Base-by-base conservation (phyloP, 2,329 filamentous ascomycete species). In the Apiospora pterosperma region DNA sequence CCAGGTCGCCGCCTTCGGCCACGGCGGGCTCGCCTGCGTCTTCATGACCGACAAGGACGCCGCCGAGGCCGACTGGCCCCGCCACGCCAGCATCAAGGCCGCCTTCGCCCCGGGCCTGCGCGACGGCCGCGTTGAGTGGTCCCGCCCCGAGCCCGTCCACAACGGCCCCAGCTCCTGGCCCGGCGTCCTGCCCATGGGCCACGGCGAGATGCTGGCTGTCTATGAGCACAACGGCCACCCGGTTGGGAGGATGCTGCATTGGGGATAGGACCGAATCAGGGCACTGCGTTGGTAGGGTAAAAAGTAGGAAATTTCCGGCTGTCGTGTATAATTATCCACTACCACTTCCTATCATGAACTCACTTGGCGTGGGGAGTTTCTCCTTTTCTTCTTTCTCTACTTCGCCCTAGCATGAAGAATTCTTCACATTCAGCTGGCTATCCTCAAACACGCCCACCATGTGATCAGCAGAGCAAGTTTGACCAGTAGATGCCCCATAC, bases 31-130 rank as follows among this genome's bases (percentile, higher is more conserved):
- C 65, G 80, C 76, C 0, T 77, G 78, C 1, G 76, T 81, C 7
- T 82, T 82, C 68, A 82, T 82, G 81, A 80, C 79, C 1, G 80
- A 82, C 64, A 80, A 82, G 69, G 79, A 81, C 61, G 69, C 76
- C 0, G 64, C 68, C 1, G 66, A 69, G 61, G 73, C 75, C 25
- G 68, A 71, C 6, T 82, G 80, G 80, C 77, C 79, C 1, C 68
- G 74, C 31, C 73, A 78, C 58, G 79, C 80, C 0, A 73, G 75
- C 5, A 75, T 81, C 62, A 82, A 82, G 68, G 75, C 74, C 2
- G 74, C 78, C 0, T 81, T 80, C 65, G 73, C 75, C 0, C 71
- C 69, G 2, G 75, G 76, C 0, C 68, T 79, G 21, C 63, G 69
- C 4, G 70, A 71, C 36, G 79, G 79, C 0, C 70, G 65, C 52